Evolutionary conservation across 208 protist species (phyloP).

Genomic region (Ichthyophonus hoferi): DNA sequence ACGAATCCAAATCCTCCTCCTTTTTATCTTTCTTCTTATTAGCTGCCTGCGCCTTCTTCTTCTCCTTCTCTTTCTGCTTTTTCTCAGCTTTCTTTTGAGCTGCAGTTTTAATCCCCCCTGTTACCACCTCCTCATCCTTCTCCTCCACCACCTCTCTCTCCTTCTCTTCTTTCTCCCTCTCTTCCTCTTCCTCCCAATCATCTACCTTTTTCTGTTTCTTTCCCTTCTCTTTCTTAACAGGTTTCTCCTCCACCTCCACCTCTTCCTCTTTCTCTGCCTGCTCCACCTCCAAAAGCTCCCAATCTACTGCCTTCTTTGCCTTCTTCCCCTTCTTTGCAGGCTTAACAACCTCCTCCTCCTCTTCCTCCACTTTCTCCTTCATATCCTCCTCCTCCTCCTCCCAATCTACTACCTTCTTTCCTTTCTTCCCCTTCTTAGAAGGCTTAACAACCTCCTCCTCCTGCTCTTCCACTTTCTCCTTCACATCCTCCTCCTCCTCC

Average conservation of each 20-base stretch:
- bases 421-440: background rate
- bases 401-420: background rate
- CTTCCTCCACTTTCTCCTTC: background rate
- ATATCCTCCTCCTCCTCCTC: background rate
- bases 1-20: background rate
- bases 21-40: constrained; percentile 29
- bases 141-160: background rate
- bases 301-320: background rate
- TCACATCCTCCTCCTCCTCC: background rate
- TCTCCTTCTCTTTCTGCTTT: constrained; percentile 25
- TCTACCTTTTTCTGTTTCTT: background rate
- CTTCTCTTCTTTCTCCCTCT: background rate
- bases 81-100: constrained; percentile 23
- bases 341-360: background rate
- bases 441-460: background rate
- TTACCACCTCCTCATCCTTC: background rate
- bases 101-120: background rate
- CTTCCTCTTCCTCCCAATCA: background rate
- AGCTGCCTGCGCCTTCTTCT: background rate
- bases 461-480: background rate
- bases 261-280: constrained; percentile 1
- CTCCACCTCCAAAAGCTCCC: no score
- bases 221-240: background rate
- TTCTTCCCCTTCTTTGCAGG: background rate
- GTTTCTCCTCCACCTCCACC: background rate